Conservation (phyloP, 2,329 filamentous ascomycete genomes). For the Penicillium sp. region DNA sequence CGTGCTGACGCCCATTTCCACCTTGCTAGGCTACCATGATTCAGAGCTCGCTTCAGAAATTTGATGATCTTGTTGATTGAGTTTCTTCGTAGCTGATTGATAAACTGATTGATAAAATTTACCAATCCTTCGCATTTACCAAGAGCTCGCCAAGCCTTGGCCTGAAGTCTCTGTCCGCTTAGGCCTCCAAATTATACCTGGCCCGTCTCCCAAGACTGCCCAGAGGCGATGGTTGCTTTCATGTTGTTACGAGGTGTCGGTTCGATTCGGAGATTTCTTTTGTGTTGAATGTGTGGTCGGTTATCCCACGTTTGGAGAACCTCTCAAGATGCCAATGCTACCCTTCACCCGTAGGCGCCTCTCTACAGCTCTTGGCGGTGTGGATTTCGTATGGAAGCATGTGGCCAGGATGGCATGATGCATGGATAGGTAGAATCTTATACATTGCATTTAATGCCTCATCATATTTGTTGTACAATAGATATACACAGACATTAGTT, state of each 20-base stretch:
- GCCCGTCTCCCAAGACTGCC: background rate
- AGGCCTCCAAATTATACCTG: background rate
- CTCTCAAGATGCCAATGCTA: background rate
- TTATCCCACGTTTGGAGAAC: background rate
- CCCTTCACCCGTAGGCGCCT: no score
- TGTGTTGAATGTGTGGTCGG: background rate
- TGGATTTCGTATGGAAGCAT: no score
- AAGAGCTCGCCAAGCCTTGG: constrained; percentile 5
- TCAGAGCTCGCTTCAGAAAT: no score
- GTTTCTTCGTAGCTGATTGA: background rate
- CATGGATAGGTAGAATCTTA: no score
- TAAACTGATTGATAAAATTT: background rate
- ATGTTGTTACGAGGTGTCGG: background rate
- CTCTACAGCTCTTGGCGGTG: no score
- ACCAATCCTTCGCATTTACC: background rate
- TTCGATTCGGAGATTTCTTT: background rate
- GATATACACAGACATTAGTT: background rate
- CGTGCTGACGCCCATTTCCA: background rate
- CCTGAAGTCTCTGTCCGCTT: background rate
- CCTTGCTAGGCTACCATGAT: background rate
- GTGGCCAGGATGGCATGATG: no score
- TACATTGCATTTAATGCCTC: no score
- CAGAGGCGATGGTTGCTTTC: background rate
- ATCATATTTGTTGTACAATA: background rate
- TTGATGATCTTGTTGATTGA: background rate